Percentiles rank a stretch among this genome's conserved stretches.
These are phyloP conservation scores for Penicillium waksmanii DNA, from an alignment of 495 filamentous ascomycete genomes.

Conservation along the genomic window DNA sequence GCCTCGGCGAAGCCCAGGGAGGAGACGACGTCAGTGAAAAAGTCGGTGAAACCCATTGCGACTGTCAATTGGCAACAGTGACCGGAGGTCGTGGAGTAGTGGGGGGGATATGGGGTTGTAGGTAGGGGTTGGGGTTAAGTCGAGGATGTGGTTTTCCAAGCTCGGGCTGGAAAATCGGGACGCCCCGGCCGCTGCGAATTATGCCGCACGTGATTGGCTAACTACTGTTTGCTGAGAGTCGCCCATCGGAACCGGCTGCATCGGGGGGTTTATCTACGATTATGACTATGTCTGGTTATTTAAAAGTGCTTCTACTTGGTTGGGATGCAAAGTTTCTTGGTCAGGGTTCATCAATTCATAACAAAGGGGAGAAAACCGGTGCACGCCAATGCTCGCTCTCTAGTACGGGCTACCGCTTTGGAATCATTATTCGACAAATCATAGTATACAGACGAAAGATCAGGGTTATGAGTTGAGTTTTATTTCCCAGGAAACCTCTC, in stretches of 20 bases:
- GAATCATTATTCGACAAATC: conserved; percentile 2
- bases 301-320: too few species aligned
- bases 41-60: conserved; percentile 67
- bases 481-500: neutral
- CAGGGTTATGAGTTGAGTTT: neutral
- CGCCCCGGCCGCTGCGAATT: conserved; percentile 52
- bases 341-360: neutral
- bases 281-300: neutral
- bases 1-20: conserved; percentile 60
- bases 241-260: neutral
- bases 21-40: conserved; percentile 64
- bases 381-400: conserved; percentile 5
- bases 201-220: conserved; percentile 51
- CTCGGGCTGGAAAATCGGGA: conserved; percentile 51
- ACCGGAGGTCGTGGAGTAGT: conserved; percentile 33
- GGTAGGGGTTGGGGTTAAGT: conserved; percentile 40
- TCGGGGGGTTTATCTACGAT: neutral
- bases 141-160: conserved; percentile 47
- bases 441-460: neutral
- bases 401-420: neutral
- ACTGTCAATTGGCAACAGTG: conserved; percentile 43
- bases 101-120: conserved; percentile 28
- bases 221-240: neutral
- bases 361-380: neutral
- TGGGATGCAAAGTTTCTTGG: neutral